Base-by-base conservation (phyloP, 2,329 filamentous ascomycete genomes). In the Verticillium isaacii region DNA sequence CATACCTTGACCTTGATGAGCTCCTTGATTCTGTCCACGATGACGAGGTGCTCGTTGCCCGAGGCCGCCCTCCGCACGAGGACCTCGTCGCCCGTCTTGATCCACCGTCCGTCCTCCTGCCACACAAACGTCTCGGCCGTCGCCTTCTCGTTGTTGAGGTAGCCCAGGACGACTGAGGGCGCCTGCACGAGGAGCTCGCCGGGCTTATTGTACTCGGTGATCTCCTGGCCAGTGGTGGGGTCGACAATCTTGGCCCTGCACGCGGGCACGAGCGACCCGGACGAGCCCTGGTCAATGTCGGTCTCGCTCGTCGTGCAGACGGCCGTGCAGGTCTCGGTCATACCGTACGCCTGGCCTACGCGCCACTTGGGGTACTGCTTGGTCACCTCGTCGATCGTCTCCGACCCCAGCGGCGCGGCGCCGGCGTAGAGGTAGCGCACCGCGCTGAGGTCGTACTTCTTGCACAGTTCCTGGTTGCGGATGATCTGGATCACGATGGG, bases 101-200 rank as follows among this genome's bases (percentile, higher is more conserved):
- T 86, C 86, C 92, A 95, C 65, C 87, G 77, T 11, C 87, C 87
- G 66, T 93, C 88, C 1, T 87, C 80, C 59, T 88, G 81, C 64
- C 76, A 78, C 0, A 88, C 70, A 69, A 92, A 97, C 0, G 93
- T 95, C 72, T 96, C 92, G 59, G 84, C 81, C 23, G 88, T 96
- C 3, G 93, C 92, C 69, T 90, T 89, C 55, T 90, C 87, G 70
- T 97, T 96, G 76, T 96, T 90, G 60, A 96, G 78, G 68, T 97
- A 97, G 1, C 93, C 93, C 0, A 97, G 75, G 0, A 90, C 87
- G 1, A 96, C 85, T 1, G 88, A 88, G 0, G 92, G 93, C 0
- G 86, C 86, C 71, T 92, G 90, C 25, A 96, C 84, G 19, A 91
- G 81, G 15, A 97, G 82, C 74, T 97, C 93, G 39, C 93, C 93